Percentiles rank a stretch among this genome's conserved stretches.
Conservation (phyloP, 179 eudicot species). For the Silene vulgaris region DNA sequence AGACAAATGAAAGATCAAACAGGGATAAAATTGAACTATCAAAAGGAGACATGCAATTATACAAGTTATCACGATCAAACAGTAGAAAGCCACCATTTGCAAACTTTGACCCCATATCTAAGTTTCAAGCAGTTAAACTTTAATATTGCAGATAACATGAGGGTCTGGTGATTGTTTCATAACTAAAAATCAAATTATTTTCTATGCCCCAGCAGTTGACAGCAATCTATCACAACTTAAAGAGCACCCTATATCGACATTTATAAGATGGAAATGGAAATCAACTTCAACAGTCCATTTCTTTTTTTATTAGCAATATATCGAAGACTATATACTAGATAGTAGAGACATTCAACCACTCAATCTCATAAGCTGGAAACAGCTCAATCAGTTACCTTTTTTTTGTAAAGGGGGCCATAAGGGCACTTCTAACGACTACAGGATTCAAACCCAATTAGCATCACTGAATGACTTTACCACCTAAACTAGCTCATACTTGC, state of each 20-base stretch:
- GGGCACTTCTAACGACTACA: no score
- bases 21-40: constrained; percentile 1
- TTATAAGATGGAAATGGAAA: no score
- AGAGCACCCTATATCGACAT: no score
- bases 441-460: neutral
- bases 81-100: neutral
- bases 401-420: no score
- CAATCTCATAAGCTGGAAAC: neutral
- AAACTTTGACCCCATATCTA: neutral
- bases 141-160: neutral
- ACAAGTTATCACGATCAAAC: neutral
- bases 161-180: neutral
- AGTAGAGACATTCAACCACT: no score
- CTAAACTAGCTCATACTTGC: neutral
- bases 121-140: neutral
- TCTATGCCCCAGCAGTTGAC: no score
- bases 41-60: neutral
- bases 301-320: no score
- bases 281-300: no score
- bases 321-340: no score
- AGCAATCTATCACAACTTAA: no score
- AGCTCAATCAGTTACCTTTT: neutral
- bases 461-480: neutral
- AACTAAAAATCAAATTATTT: no score
- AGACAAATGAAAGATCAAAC: constrained; percentile 14